Evolutionary conservation across 139 green algal genomes (phyloP).

Genomic region (Micractinium sp.): DNA sequence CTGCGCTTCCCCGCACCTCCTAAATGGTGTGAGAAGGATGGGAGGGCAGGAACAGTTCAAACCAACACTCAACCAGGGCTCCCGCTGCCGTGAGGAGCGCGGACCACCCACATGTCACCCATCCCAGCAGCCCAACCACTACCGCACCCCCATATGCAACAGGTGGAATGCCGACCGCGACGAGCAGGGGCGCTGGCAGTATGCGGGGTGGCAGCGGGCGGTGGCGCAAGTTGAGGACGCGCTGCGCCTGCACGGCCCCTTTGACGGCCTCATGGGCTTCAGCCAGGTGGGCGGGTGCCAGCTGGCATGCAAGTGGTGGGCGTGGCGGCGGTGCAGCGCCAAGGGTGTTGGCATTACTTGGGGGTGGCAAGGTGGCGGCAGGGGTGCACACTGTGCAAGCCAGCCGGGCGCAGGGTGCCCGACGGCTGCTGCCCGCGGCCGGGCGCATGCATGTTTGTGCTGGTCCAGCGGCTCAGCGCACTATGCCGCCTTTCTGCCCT

Average conservation of each 20-base stretch:
- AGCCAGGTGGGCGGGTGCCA: constrained; percentile 39
- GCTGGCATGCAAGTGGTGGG: not conserved
- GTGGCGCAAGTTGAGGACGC: constrained; percentile 37
- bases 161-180: constrained; percentile 54
- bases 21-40: no score
- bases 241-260: constrained; percentile 49
- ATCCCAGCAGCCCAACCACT: no score
- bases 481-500: not conserved
- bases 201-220: constrained; percentile 53
- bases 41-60: no score
- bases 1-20: no score
- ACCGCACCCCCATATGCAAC: no score
- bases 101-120: no score
- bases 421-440: no score
- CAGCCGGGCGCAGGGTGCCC: not conserved
- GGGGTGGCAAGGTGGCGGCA: no score
- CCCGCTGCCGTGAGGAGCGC: no score
- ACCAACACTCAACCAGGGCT: no score
- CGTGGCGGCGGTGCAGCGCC: not conserved
- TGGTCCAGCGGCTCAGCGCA: not conserved
- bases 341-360: no score
- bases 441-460: not conserved
- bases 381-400: not conserved
- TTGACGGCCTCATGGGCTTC: constrained; percentile 70
- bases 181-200: constrained; percentile 34